A percentile compares a stretch with the other conserved stretches of the same genome.
Evolutionary conservation across 805 yeast species (phyloP).

Genomic region (Lachancea meyersii): DNA sequence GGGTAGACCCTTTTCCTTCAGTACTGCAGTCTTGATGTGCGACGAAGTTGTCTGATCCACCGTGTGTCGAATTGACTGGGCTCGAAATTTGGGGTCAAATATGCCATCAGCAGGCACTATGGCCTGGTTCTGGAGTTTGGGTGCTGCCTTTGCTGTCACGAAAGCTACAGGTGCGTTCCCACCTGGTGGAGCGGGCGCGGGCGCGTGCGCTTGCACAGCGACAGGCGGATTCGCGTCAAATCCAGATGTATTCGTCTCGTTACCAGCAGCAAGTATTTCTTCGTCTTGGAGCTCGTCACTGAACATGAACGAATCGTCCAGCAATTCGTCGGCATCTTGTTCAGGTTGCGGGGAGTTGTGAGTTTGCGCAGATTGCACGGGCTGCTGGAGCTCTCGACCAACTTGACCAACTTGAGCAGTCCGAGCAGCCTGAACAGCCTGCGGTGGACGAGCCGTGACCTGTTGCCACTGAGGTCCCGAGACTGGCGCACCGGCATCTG

Average conservation of each 20-base stretch:
- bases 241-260: not conserved
- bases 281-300: slow-evolving; percentile 42
- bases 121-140: slow-evolving; percentile 43
- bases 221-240: not conserved
- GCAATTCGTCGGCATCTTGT: slow-evolving; percentile 28
- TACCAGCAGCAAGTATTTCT: slow-evolving; percentile 26
- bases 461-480: slow-evolving; percentile 5
- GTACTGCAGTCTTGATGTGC: slow-evolving; percentile 38
- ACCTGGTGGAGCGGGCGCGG: not conserved
- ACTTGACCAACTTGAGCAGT: too few species aligned
- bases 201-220: not conserved
- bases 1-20: slow-evolving; percentile 23
- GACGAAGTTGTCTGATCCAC: slow-evolving; percentile 64
- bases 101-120: slow-evolving; percentile 35
- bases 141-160: slow-evolving; percentile 62
- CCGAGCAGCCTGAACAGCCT: too few species aligned
- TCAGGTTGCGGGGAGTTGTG: slow-evolving; percentile 2
- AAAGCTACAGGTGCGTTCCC: slow-evolving; percentile 34
- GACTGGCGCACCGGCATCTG: not conserved
- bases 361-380: not conserved
- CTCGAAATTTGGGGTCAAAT: slow-evolving; percentile 54
- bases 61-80: slow-evolving; percentile 50
- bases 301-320: slow-evolving; percentile 50
- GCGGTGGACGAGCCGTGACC: too few species aligned
- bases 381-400: slow-evolving; percentile 4